These are phyloP conservation scores for Scheffersomyces segobiensis DNA, from an alignment of 1,139 yeast genomes.

Conservation along the genomic window DNA sequence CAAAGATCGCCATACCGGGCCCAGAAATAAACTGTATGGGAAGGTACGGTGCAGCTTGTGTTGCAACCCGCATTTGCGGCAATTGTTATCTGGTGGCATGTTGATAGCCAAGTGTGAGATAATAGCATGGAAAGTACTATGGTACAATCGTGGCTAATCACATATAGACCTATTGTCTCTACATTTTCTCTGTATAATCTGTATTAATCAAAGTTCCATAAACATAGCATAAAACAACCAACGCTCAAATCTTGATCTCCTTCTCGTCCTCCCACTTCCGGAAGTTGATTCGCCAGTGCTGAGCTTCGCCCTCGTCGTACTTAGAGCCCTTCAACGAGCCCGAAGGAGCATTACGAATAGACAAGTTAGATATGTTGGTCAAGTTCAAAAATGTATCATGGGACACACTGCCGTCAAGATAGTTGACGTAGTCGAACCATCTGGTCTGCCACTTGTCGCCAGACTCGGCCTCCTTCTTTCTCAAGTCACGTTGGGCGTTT, in stretches of 20 bases:
- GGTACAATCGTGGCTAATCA: too few species aligned
- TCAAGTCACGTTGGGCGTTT: slow-evolving; percentile 76
- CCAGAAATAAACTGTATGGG: too few species aligned
- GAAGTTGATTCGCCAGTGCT: slow-evolving; percentile 70
- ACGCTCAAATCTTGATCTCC: slow-evolving; percentile 46
- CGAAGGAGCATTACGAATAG: slow-evolving; percentile 65
- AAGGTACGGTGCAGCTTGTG: not conserved
- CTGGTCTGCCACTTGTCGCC: slow-evolving; percentile 71
- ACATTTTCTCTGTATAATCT: not conserved
- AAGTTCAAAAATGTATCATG: slow-evolving; percentile 51
- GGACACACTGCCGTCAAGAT: slow-evolving; percentile 26
- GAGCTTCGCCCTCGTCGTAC: slow-evolving; percentile 46
- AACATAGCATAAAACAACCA: not conserved
- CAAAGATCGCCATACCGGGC: too few species aligned
- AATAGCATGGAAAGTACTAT: not conserved
- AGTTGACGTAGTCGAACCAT: slow-evolving; percentile 70
- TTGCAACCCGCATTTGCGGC: not conserved
- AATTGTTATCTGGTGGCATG: not conserved
- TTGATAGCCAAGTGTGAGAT: not conserved
- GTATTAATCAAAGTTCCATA: not conserved
- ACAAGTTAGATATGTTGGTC: slow-evolving; percentile 55
- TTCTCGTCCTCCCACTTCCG: slow-evolving; percentile 58
- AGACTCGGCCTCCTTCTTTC: slow-evolving; percentile 66
- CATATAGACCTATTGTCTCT: not conserved
- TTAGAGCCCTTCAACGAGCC: slow-evolving; percentile 59